Conservation (phyloP, 2,329 filamentous ascomycete species). For the Phoma sp. region DNA sequence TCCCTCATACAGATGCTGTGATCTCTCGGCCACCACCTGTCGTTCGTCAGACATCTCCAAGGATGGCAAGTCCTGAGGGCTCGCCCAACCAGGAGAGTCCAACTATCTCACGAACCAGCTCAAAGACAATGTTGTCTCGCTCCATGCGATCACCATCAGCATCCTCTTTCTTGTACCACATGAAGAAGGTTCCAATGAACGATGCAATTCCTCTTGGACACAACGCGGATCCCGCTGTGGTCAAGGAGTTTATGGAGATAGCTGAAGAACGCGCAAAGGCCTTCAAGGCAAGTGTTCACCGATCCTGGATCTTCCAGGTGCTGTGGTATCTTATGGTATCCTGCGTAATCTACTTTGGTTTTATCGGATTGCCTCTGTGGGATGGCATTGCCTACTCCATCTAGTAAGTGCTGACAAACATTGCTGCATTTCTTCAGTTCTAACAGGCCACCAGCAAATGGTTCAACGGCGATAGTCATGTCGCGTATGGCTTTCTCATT, state of each 20-base stretch:
- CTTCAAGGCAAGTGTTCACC: neutral
- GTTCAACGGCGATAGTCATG: neutral
- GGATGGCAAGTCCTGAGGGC: neutral
- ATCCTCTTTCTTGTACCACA: neutral
- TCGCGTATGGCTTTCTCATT: neutral
- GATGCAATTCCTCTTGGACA: neutral
- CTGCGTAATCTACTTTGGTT: slow-evolving; percentile 52
- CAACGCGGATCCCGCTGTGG: neutral
- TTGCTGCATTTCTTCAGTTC: neutral
- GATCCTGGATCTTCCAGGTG: neutral
- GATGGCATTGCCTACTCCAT: slow-evolving; percentile 52
- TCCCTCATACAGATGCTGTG: neutral
- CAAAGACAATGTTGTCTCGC: neutral
- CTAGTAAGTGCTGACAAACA: slow-evolving; percentile 37
- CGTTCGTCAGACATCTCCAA: neutral
- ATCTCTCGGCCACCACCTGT: neutral
- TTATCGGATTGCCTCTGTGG: slow-evolving; percentile 55
- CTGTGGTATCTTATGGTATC: slow-evolving; percentile 25
- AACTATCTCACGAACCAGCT: neutral
- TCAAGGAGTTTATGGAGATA: neutral
- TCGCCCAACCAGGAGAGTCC: neutral
- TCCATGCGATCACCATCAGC: neutral
- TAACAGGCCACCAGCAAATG: neutral
- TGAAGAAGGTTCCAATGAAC: neutral
- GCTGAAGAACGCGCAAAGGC: neutral